Evolutionary conservation across 768 basidiomycete species (phyloP).

Genomic region (Pleurotus giganteus): DNA sequence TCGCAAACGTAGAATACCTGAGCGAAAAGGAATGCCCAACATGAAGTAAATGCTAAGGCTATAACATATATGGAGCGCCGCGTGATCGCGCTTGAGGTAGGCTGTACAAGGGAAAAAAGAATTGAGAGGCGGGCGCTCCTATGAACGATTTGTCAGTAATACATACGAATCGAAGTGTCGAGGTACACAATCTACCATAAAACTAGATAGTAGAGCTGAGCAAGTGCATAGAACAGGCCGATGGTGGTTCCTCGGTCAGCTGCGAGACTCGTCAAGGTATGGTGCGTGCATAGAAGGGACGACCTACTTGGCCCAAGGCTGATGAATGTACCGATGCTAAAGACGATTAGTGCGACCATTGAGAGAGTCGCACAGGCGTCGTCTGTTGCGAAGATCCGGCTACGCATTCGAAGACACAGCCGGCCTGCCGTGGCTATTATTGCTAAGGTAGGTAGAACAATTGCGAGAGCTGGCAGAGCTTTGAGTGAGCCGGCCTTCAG

Average conservation of each 20-base stretch:
- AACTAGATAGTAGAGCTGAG: slow-evolving; percentile 21
- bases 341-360: slow-evolving; percentile 17
- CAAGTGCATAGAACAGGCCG: slow-evolving; percentile 19
- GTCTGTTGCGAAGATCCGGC: slow-evolving; percentile 19
- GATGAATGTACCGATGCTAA: slow-evolving; percentile 20
- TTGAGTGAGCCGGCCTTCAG: neutral
- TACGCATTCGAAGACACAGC: slow-evolving; percentile 18
- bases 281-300: neutral
- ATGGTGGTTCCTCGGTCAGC: slow-evolving; percentile 14
- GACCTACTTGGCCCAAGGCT: slow-evolving; percentile 21
- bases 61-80: slow-evolving; percentile 21
- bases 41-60: slow-evolving; percentile 19
- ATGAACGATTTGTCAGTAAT: neutral
- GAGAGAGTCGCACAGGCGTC: slow-evolving; percentile 21
- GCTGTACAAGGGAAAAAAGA: slow-evolving; percentile 39
- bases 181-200: slow-evolving; percentile 16
- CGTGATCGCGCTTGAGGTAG: slow-evolving; percentile 25
- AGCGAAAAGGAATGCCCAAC: slow-evolving; percentile 30
- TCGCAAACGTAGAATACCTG: slow-evolving; percentile 35
- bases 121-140: slow-evolving; percentile 39
- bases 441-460: slow-evolving; percentile 16
- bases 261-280: neutral
- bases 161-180: neutral
- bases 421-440: slow-evolving; percentile 19
- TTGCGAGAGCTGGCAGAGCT: slow-evolving; percentile 13